phyloP scores from a whole-genome alignment of 495 filamentous ascomycete genomes.

The Tricharina praecox region DNA sequence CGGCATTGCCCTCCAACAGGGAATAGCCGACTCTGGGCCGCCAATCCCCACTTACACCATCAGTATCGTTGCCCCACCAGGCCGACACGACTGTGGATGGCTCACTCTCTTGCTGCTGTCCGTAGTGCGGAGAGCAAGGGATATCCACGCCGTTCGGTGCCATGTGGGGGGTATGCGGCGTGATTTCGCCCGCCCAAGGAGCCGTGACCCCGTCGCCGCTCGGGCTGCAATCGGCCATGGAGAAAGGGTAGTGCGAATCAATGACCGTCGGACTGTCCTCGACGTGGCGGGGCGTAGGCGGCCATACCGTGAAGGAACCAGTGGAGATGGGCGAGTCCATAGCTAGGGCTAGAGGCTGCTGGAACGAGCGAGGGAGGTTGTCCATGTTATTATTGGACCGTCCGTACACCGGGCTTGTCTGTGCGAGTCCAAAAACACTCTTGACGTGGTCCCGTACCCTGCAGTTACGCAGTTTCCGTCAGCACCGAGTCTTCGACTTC shows the following conservation, averaged over 20 bases:
- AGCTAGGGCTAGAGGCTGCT: constrained; percentile 10
- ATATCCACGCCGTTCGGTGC: not conserved
- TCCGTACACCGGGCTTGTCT: constrained; percentile 18
- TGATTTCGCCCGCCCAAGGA: constrained; percentile 30
- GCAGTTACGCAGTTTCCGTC: constrained; percentile 17
- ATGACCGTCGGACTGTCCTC: constrained; percentile 37
- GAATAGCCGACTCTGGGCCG: constrained; percentile 12
- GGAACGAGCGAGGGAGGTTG: constrained; percentile 21
- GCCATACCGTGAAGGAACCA: constrained; percentile 18
- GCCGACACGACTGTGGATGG: not conserved
- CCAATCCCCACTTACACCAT: constrained; percentile 18
- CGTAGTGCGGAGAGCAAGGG: not conserved
- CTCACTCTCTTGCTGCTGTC: not conserved
- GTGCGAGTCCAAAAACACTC: constrained; percentile 13
- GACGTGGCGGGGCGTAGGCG: constrained; percentile 22
- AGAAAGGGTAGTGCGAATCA: constrained; percentile 40
- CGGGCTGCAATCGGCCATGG: constrained; percentile 34
- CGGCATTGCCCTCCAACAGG: not conserved
- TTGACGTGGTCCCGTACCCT: constrained; percentile 21
- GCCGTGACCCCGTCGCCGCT: constrained; percentile 27
- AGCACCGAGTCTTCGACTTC: constrained; percentile 15
- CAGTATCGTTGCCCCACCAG: no score
- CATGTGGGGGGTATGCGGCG: not conserved
- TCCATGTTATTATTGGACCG: constrained; percentile 17
- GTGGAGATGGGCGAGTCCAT: constrained; percentile 21